Evolutionary conservation across 2,329 filamentous ascomycete genomes (phyloP), one percentile per base, ranked within the genome.

Genomic region (Exophiala spinifera): DNA sequence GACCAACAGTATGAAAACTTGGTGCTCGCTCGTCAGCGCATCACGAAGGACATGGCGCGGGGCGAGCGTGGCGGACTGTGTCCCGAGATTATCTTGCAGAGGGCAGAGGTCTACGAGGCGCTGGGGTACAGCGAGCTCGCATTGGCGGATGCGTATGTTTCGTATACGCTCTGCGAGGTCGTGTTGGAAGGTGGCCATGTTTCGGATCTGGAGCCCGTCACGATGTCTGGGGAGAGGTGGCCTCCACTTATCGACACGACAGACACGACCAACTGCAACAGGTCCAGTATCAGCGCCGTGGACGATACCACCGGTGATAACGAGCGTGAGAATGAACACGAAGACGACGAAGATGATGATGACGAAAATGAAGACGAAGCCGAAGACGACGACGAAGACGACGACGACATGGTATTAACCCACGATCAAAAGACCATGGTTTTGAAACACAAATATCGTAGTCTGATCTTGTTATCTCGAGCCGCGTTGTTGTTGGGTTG

Each of bases 61-160:
- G n/a, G n/a, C n/a, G n/a, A n/a, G n/a, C 43, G 48, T 48, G 53
- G 45, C 4, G 47, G 53, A 17, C 47, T 54, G 4, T 54, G 51
- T 34, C 61, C 61, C 11, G 52, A 59, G 11, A 34, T 61, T 17
- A 50, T 64, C 14, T 65, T 76, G 11, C 63, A 69, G 23, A 83
- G 91, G 28, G 89, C 89, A 20, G 74, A 81, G 31, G 76, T 87
- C 39, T 84, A 96, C 70, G 80, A 84, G 14, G 76, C 83, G 43
- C 78, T 96, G 44, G 89, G 84, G 34, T 97, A 96, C 70, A 89
- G 90, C 0, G 94, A 99, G 69, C 81, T 99, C 36, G 91, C 91
- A 4, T 86, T 87, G 10, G 89, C 90, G 31, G 91, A 96, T 75
- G 89, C 90, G 4, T 97, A 97, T 69, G 86, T 88, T 51, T 91